Evolutionary conservation across 257 asterid genomes (phyloP).

Genomic region (Fraxinus pennsylvanica): DNA sequence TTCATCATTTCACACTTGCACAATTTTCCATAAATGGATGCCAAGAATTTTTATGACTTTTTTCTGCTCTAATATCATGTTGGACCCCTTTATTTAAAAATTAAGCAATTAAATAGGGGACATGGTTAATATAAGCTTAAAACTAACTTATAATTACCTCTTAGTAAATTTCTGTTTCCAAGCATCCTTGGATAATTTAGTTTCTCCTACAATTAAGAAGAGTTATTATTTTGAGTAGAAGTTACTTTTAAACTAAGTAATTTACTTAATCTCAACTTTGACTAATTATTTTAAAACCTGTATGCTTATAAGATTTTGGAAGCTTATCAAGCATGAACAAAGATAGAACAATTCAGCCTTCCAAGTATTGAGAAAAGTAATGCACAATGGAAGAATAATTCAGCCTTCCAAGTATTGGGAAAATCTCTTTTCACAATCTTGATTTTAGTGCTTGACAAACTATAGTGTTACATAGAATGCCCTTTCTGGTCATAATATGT

Average conservation of each 20-base stretch:
- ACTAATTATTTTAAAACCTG: neutral
- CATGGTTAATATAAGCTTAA: neutral
- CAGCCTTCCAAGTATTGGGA: slow-evolving; percentile 1
- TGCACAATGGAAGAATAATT: slow-evolving; percentile 3
- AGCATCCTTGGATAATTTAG: neutral
- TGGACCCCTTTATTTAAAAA: neutral
- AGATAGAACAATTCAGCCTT: slow-evolving; percentile 7
- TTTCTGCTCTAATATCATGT: neutral
- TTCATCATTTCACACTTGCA: neutral
- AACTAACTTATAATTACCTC: neutral
- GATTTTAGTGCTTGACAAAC: slow-evolving; percentile 6
- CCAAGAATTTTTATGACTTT: neutral
- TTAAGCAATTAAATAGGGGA: neutral
- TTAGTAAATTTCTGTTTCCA: neutral
- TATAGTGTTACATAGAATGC: neutral
- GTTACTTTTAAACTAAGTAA: neutral
- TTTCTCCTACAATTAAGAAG: neutral
- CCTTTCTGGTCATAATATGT: neutral
- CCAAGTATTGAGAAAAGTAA: neutral
- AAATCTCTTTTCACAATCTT: neutral
- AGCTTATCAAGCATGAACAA: neutral
- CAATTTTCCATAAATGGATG: neutral
- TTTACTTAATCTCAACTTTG: neutral
- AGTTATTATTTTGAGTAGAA: neutral
- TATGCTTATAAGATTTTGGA: neutral